Conservation (phyloP, 345 rosid species). For the Barbarea vulgaris region DNA sequence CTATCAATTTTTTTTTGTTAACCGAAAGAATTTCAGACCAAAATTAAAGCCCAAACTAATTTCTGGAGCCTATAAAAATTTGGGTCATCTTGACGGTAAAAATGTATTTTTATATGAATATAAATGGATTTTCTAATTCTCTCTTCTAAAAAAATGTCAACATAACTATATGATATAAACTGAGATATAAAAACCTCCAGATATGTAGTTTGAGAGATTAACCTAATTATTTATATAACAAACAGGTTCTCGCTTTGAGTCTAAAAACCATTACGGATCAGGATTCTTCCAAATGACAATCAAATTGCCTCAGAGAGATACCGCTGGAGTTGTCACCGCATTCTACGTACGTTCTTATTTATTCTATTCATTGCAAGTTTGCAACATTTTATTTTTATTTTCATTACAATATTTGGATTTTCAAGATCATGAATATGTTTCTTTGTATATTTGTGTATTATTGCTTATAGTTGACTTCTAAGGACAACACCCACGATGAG, state of each 20-base stretch:
- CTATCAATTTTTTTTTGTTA: no score
- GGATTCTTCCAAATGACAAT: constrained; percentile 58
- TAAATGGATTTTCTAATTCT: neutral
- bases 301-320: constrained; percentile 55
- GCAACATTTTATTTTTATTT: neutral
- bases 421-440: neutral
- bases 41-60: no score
- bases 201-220: neutral
- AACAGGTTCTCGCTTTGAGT: constrained; percentile 58
- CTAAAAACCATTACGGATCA: constrained; percentile 53
- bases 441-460: neutral
- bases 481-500: constrained; percentile 55
- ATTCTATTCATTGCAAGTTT: no score
- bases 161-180: neutral
- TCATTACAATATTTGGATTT: neutral
- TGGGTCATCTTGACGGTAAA: no score
- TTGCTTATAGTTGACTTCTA: constrained; percentile 43
- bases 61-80: no score
- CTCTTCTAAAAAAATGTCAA: neutral
- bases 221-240: neutral
- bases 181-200: neutral
- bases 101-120: no score
- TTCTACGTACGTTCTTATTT: constrained; percentile 50
- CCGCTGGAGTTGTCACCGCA: constrained; percentile 68
- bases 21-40: no score